A percentile compares a stretch with the other conserved stretches of the same genome.
phyloP scores from a whole-genome alignment of 2,329 filamentous ascomycete genomes.

The Colletotrichum sp. region DNA sequence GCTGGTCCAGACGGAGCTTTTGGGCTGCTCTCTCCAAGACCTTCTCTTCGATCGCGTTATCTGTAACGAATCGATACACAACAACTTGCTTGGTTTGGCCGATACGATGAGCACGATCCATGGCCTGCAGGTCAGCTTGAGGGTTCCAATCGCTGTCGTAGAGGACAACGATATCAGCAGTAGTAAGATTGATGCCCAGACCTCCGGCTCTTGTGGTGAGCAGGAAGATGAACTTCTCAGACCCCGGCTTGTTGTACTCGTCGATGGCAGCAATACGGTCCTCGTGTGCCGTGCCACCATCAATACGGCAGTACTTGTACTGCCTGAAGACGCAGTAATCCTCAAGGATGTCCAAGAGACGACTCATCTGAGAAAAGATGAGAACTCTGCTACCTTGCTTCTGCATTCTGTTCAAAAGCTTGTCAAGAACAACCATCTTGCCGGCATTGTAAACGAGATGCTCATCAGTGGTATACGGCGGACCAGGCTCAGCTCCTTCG shows the following conservation, averaged over 20 bases:
- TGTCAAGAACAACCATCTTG: slow-evolving; percentile 98
- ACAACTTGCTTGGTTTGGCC: slow-evolving; percentile 98
- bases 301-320: slow-evolving; percentile 96
- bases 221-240: slow-evolving; percentile 96
- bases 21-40: slow-evolving; percentile 95
- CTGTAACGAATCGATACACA: slow-evolving; percentile 96
- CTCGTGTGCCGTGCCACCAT: slow-evolving; percentile 95
- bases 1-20: slow-evolving; percentile 92
- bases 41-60: slow-evolving; percentile 98
- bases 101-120: slow-evolving; percentile 98
- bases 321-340: slow-evolving; percentile 97
- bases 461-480: slow-evolving; percentile 97
- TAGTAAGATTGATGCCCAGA: slow-evolving; percentile 94
- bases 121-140: slow-evolving; percentile 96
- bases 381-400: slow-evolving; percentile 91
- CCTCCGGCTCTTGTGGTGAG: slow-evolving; percentile 95
- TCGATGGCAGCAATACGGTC: slow-evolving; percentile 98
- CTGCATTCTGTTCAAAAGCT: slow-evolving; percentile 82
- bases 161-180: slow-evolving; percentile 92
- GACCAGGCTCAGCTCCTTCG: slow-evolving; percentile 94
- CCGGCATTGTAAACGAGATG: slow-evolving; percentile 92
- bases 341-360: slow-evolving; percentile 93
- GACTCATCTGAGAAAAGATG: slow-evolving; percentile 99
- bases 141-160: slow-evolving; percentile 99
- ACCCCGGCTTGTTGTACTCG: slow-evolving; percentile 95